A percentile compares a stretch with the other conserved stretches of the same genome.
Evolutionary conservation across 1,284 basidiomycete genomes (phyloP).

Genomic region (Ustilago tritici): DNA sequence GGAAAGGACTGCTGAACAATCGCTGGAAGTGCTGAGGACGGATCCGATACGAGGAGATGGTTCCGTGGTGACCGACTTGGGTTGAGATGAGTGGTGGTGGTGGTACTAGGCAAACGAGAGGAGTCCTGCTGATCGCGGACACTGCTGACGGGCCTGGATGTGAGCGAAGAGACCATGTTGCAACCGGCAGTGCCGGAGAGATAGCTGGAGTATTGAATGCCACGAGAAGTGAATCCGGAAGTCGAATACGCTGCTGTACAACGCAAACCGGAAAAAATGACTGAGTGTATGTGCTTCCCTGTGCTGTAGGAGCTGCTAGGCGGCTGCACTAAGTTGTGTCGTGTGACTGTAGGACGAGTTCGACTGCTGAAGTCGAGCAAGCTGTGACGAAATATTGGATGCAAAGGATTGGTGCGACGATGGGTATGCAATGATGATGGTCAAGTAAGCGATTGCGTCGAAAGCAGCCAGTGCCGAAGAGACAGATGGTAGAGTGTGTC

Average conservation of each 20-base stretch:
- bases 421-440: background rate
- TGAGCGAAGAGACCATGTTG: constrained; percentile 45
- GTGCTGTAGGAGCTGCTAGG: too few relatives aligned
- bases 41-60: constrained; percentile 34
- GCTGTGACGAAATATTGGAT: background rate
- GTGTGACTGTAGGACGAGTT: too few relatives aligned
- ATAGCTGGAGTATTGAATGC: background rate
- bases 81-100: constrained; percentile 17
- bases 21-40: constrained; percentile 14
- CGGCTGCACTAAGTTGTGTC: too few relatives aligned
- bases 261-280: background rate
- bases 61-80: constrained; percentile 2
- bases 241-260: background rate
- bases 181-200: constrained; percentile 38
- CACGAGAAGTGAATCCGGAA: background rate
- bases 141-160: constrained; percentile 44
- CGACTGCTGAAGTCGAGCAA: too few relatives aligned
- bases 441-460: background rate
- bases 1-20: constrained; percentile 14
- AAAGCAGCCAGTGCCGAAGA: constrained; percentile 6
- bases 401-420: too few relatives aligned
- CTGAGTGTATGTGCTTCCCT: background rate
- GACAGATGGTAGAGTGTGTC: constrained; percentile 1
- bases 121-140: constrained; percentile 41
- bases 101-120: constrained; percentile 18